These are phyloP conservation scores for Yamadazyma atmosphaerica DNA, from an alignment of 1,139 yeast species.

Conservation along the genomic window DNA sequence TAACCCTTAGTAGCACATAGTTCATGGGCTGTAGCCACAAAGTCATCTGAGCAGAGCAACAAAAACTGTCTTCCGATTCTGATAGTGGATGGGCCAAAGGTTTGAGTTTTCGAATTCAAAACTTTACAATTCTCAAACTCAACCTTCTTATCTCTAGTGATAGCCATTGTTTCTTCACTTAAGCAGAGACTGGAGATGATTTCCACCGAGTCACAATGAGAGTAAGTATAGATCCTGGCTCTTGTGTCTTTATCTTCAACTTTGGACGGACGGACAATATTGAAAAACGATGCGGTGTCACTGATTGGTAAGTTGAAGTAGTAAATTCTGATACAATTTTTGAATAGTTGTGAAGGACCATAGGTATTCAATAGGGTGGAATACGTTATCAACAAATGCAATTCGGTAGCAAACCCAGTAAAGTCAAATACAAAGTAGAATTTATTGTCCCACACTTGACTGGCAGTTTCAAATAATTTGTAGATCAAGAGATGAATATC, in stretches of 20 bases:
- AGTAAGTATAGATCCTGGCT: constrained; percentile 32
- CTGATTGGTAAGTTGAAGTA: constrained; percentile 60
- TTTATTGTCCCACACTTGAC: constrained; percentile 73
- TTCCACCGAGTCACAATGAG: constrained; percentile 51
- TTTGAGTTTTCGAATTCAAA: constrained; percentile 35
- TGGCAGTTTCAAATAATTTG: constrained; percentile 64
- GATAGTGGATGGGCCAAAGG: constrained; percentile 52
- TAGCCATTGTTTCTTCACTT: constrained; percentile 35
- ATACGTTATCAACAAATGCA: constrained; percentile 23
- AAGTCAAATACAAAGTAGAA: constrained; percentile 68
- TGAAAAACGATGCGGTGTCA: constrained; percentile 24
- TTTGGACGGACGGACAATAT: constrained; percentile 14
- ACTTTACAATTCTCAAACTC: constrained; percentile 58
- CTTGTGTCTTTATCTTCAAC: constrained; percentile 17
- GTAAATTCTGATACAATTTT: constrained; percentile 56
- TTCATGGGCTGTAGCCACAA: constrained; percentile 23
- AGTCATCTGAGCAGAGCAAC: constrained; percentile 50
- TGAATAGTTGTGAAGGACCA: constrained; percentile 50
- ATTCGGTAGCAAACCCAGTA: constrained; percentile 52
- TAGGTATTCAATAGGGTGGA: constrained; percentile 35
- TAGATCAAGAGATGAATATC: constrained; percentile 61
- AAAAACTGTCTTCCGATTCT: constrained; percentile 71
- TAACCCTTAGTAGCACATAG: constrained; percentile 31
- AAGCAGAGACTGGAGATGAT: constrained; percentile 53
- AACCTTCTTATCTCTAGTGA: constrained; percentile 57